phyloP scores from a whole-genome alignment of 2,329 filamentous ascomycete species.

The Sodiomyces alkalinus region DNA sequence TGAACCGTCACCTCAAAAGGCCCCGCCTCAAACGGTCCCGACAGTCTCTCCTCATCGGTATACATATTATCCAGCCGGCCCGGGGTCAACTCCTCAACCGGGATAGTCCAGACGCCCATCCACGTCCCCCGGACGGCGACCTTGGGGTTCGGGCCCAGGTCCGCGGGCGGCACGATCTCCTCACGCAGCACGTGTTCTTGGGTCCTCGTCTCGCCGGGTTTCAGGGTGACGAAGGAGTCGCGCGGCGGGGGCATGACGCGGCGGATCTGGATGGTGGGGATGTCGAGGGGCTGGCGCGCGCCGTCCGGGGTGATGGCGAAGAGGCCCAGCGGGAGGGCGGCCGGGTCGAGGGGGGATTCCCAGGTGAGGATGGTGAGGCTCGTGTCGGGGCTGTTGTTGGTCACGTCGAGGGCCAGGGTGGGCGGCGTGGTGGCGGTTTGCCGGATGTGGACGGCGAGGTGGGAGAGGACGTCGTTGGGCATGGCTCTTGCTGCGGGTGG shows the following conservation, averaged over 20 bases:
- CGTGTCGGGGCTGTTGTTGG: slow-evolving; percentile 24
- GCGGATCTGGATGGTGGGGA: slow-evolving; percentile 21
- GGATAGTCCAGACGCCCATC: slow-evolving; percentile 19
- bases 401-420: slow-evolving; percentile 20
- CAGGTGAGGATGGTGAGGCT: slow-evolving; percentile 26
- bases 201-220: slow-evolving; percentile 18
- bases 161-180: slow-evolving; percentile 18
- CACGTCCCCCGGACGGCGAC: slow-evolving; percentile 22
- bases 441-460: slow-evolving; percentile 17
- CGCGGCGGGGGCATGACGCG: slow-evolving; percentile 24
- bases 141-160: slow-evolving; percentile 16
- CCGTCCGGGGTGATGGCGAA: slow-evolving; percentile 21
- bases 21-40: slow-evolving; percentile 6
- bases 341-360: slow-evolving; percentile 27
- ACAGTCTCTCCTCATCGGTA: slow-evolving; percentile 6
- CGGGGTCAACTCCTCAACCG: slow-evolving; percentile 6
- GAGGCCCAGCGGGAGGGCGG: slow-evolving; percentile 25
- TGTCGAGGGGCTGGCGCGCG: slow-evolving; percentile 16
- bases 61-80: slow-evolving; percentile 6
- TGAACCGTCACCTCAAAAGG: slow-evolving; percentile 4
- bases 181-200: slow-evolving; percentile 21
- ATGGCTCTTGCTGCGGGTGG: slow-evolving; percentile 1
- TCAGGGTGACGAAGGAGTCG: slow-evolving; percentile 23
- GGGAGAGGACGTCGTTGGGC: slow-evolving; percentile 5
- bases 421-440: slow-evolving; percentile 20